These are phyloP conservation scores for Fusarium torulosum DNA, from an alignment of 2,329 filamentous ascomycete genomes.

Conservation along the genomic window DNA sequence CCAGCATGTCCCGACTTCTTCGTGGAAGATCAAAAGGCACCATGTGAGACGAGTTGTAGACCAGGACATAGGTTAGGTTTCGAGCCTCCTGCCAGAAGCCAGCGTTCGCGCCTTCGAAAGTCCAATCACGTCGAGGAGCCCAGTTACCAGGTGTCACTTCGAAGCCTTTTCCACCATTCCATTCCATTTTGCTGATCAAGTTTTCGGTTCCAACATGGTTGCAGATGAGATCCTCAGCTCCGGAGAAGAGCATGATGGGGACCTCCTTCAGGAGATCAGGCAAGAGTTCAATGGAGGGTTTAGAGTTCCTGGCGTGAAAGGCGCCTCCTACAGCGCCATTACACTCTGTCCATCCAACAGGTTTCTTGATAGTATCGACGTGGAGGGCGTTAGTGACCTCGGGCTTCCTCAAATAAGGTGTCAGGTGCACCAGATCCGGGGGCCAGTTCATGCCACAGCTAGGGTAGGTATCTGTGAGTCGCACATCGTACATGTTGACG, in stretches of 20 bases:
- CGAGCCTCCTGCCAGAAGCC: constrained; percentile 95
- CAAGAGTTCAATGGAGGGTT: constrained; percentile 78
- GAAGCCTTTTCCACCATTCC: constrained; percentile 93
- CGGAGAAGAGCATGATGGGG: constrained; percentile 88
- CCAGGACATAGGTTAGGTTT: constrained; percentile 94
- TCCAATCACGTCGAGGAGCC: constrained; percentile 94
- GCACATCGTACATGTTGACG: constrained; percentile 97
- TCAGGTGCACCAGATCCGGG: constrained; percentile 81
- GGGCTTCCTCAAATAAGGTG: constrained; percentile 84
- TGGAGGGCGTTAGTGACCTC: constrained; percentile 87
- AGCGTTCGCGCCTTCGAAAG: constrained; percentile 87
- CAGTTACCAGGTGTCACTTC: constrained; percentile 87
- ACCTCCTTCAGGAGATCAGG: constrained; percentile 83
- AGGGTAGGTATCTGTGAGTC: constrained; percentile 81
- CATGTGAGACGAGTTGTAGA: constrained; percentile 98
- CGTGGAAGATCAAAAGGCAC: constrained; percentile 94
- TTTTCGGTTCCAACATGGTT: constrained; percentile 96
- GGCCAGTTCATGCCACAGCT: constrained; percentile 99
- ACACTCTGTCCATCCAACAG: constrained; percentile 92
- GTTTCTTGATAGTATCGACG: constrained; percentile 79
- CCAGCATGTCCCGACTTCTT: constrained; percentile 93
- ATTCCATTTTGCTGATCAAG: constrained; percentile 89
- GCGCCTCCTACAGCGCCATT: constrained; percentile 79
- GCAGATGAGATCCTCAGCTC: constrained; percentile 94
- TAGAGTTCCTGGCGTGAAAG: constrained; percentile 78